These are phyloP conservation scores for Tylopilus sp. DNA, from an alignment of 1,284 basidiomycete species.

Conservation along the genomic window DNA sequence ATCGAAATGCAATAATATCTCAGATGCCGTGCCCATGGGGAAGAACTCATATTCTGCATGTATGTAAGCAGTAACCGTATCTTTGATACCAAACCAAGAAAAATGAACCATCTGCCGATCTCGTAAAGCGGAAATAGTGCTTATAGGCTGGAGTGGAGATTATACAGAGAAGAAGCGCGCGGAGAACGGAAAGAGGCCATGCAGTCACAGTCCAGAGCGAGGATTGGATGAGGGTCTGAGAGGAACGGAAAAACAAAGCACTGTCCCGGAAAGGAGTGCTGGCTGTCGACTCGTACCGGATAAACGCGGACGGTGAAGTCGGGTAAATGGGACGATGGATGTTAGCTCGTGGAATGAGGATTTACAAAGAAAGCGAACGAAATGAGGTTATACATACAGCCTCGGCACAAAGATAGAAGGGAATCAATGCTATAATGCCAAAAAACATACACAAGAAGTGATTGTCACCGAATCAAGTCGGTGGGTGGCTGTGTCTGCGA, in stretches of 20 bases:
- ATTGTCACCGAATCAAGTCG: conserved; percentile 49
- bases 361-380: conserved; percentile 18
- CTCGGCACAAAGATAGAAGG: conserved; percentile 2
- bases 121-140: conserved; percentile 11
- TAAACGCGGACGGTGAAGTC: conserved; percentile 18
- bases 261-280: conserved; percentile 29
- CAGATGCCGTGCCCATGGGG: not conserved
- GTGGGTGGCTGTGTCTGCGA: conserved; percentile 57
- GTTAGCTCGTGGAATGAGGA: conserved; percentile 20
- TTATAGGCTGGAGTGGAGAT: conserved; percentile 8
- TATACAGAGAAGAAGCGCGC: conserved; percentile 16
- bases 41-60: conserved; percentile 29
- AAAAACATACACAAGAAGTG: conserved; percentile 2
- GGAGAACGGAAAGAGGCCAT: conserved; percentile 15
- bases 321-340: conserved; percentile 18
- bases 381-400: conserved; percentile 7
- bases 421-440: conserved; percentile 5
- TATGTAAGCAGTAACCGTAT: conserved; percentile 19
- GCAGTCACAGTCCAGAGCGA: conserved; percentile 31
- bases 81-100: conserved; percentile 27
- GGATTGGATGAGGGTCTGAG: conserved; percentile 17
- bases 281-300: conserved; percentile 17
- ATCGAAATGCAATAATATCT: not conserved
- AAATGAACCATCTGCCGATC: conserved; percentile 12
- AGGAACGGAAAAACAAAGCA: conserved; percentile 17